phyloP scores from a whole-genome alignment of 495 filamentous ascomycete species.

The Extremus antarcticus region DNA sequence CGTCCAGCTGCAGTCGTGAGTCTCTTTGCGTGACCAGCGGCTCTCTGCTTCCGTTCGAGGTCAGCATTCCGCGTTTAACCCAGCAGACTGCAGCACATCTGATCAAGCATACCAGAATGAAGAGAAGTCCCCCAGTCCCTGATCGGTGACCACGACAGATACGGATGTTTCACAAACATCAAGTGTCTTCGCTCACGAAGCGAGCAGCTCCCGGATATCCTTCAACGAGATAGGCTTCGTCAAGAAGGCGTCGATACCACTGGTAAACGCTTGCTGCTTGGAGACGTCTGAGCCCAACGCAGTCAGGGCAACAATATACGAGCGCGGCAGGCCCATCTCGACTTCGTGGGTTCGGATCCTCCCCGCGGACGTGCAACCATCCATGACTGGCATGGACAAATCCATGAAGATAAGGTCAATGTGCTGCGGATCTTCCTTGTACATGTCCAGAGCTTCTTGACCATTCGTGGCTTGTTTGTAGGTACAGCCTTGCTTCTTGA shows the following conservation, averaged over 20 bases:
- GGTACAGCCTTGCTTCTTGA: neutral
- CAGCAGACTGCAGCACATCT: too few relatives aligned
- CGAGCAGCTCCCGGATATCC: conserved; percentile 1
- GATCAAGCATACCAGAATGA: too few relatives aligned
- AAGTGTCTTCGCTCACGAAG: too few relatives aligned
- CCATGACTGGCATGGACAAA: conserved; percentile 8
- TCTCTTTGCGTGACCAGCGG: too few relatives aligned
- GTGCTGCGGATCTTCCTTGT: neutral
- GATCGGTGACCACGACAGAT: too few relatives aligned
- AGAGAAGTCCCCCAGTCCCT: too few relatives aligned
- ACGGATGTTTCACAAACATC: neutral
- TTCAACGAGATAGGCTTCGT: conserved; percentile 15
- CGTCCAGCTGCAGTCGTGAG: too few relatives aligned
- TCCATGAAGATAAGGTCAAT: conserved; percentile 7
- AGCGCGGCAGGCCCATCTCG: neutral
- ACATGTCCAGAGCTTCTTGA: conserved; percentile 20
- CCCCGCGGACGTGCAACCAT: conserved; percentile 3
- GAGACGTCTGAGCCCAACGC: conserved; percentile 4
- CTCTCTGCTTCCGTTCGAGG: too few relatives aligned
- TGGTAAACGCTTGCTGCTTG: conserved; percentile 6
- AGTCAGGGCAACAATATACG: conserved; percentile 11
- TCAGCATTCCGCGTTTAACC: too few relatives aligned
- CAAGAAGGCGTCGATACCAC: conserved; percentile 13
- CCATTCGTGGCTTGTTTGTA: conserved; percentile 18
- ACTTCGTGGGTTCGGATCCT: conserved; percentile 5